Evolutionary conservation across 2,329 filamentous ascomycete species (phyloP), one percentile per base, ranked within the genome.

Genomic region (Penicillium sp.): DNA sequence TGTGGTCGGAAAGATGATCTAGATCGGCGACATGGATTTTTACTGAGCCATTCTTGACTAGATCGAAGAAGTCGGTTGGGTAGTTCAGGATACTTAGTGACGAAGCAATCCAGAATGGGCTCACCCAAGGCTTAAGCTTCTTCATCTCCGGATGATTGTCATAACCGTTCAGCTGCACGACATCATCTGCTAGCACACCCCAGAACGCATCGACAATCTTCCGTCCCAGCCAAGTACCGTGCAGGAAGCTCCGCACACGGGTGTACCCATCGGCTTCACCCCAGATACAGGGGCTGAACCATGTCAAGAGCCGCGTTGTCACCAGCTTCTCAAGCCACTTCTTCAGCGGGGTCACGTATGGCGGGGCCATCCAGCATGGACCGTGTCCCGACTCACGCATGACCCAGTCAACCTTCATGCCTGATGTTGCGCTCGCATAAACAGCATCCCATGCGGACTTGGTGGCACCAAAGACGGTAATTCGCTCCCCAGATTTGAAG

Each of bases 231-330:
- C 74, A 77, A 0, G 82, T 84, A 2, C 74, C 69, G 58, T 86
- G 83, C 21, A 86, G 65, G 52, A 83, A 78, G 3, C 66, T 63
- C 7, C 81, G 75, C 1, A 81, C 63, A 11, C 63, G 66, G 10
- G 51, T 8, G 33, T 82, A 88, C 1, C 87, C 87, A 65, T 86
- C 87, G 2, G 80, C 82, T 1, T 80, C 77, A 4, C 86, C 87
- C 87, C 88, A 93, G 14, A 89, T 81, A 68, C 89, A 92, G 0
- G 90, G 90, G 51, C 84, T 87, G 72, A 93, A 86, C 86, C 87
- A 91, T 2, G 85, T 89, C 52, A 92, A 74, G 61, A 89, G 80
- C 0, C 90, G 85, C 0, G 84, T 88, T 31, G 83, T 82, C 4
- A 88, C 81, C 4, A 91, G 79, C 64, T 87, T 85, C 71, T 91